Conservation (phyloP, 495 filamentous ascomycete genomes). For the Aspergillus carlsbadensis region DNA sequence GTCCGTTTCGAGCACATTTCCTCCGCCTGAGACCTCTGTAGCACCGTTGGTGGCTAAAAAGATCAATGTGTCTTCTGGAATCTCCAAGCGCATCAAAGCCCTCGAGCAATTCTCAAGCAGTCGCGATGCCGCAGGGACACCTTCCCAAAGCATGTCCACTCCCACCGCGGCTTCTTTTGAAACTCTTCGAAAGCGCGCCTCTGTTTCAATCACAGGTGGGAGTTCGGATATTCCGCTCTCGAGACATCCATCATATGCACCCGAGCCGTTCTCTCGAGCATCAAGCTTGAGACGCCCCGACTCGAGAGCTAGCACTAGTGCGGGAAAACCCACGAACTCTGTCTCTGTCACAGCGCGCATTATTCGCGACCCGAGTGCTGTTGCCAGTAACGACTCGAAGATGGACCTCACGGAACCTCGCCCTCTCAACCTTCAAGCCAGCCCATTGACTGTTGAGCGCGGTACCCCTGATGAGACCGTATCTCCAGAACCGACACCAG, state of each 20-base stretch:
- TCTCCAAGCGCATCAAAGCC: slow-evolving; percentile 86
- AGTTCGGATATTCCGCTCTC: slow-evolving; percentile 19
- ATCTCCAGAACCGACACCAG: slow-evolving; percentile 11
- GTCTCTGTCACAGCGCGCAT: slow-evolving; percentile 82
- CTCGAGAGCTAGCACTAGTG: slow-evolving; percentile 27
- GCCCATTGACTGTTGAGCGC: slow-evolving; percentile 69
- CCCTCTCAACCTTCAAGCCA: slow-evolving; percentile 65
- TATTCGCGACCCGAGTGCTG: slow-evolving; percentile 53
- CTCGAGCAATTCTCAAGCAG: slow-evolving; percentile 68
- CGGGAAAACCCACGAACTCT: slow-evolving; percentile 49
- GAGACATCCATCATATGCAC: slow-evolving; percentile 18
- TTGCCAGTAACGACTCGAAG: slow-evolving; percentile 28
- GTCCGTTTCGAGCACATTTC: slow-evolving; percentile 39
- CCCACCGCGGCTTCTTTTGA: slow-evolving; percentile 41
- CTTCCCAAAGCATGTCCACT: slow-evolving; percentile 19
- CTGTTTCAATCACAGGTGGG: slow-evolving; percentile 26
- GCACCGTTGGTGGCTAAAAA: slow-evolving; percentile 61
- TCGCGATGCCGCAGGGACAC: slow-evolving; percentile 37
- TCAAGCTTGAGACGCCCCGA: slow-evolving; percentile 33
- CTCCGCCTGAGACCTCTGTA: slow-evolving; percentile 24
- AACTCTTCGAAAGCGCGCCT: slow-evolving; percentile 37
- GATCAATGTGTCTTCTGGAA: slow-evolving; percentile 80
- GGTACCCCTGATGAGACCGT: slow-evolving; percentile 43
- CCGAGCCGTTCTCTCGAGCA: slow-evolving; percentile 29
- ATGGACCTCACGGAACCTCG: slow-evolving; percentile 45